Evolutionary conservation across 495 filamentous ascomycete species (phyloP), one percentile per base, ranked within the genome.

Genomic region (Amniculicola lignicola): DNA sequence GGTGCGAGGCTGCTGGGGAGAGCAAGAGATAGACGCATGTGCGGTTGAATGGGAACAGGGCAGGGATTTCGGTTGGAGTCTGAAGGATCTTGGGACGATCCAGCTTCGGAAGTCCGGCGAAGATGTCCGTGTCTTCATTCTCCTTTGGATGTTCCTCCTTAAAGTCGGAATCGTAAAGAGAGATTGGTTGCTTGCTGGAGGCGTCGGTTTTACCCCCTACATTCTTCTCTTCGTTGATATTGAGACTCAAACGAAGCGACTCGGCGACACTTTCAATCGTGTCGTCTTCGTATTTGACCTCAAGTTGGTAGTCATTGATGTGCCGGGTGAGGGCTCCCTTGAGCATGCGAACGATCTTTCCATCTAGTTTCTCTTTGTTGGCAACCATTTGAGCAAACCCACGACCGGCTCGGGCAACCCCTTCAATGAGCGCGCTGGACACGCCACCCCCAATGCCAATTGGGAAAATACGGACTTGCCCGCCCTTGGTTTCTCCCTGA

Each of bases 261-360:
- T 79, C 76, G 12, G 69, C 64, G 6, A 80, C 77, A 25, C 68
- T 71, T 16, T 84, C 82, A 15, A 86, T 67, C 3, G 29, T 63
- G 12, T 71, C 66, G 44, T 71, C 69, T 33, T 69, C 72, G 62
- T 84, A 84, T 58, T 80, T 76, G 50, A 86, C 68, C 42, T 85
- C 79, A 2, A 87, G 63, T 0, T 70, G 75, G 56, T 83, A 87
- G 49, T 82, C 75, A 18, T 59, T 73, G 48, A 85, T 68, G 54
- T 87, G 80, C 0, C 82, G 81, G 3, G 75, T 76, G 24, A 89
- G 64, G 0, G 82, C 82, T 0, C 77, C 83, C 60, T 87, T 87
- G 28, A 90, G 70, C 82, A 89, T 87, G 5, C 84, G 75, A 6
- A 89, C 74, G 3, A 88, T 75, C 63, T 85, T 85, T 40, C 65